These are phyloP conservation scores for Phytophthora ohioensis DNA, from an alignment of 352 stramenopile genomes.

Conservation along the genomic window DNA sequence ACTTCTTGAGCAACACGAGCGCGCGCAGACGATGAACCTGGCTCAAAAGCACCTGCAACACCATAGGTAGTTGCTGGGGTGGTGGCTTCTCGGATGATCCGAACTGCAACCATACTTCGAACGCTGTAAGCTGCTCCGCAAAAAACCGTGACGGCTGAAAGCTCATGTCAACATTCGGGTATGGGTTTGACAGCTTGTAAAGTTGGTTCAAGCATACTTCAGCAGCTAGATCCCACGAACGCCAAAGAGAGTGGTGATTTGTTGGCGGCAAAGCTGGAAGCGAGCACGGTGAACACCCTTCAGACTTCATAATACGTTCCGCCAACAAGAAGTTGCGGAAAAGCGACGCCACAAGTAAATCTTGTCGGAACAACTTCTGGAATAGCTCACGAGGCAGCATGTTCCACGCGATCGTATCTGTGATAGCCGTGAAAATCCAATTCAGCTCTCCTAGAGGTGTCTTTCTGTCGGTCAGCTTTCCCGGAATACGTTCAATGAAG, in stretches of 20 bases:
- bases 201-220: slow-evolving; percentile 98
- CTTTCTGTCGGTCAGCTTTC: slow-evolving; percentile 95
- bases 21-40: slow-evolving; percentile 97
- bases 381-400: slow-evolving; percentile 96
- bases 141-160: slow-evolving; percentile 97
- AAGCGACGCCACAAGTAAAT: slow-evolving; percentile 98
- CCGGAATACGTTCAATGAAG: slow-evolving; percentile 89
- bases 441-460: slow-evolving; percentile 98
- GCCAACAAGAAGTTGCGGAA: slow-evolving; percentile 99
- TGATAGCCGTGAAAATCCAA: slow-evolving; percentile 99
- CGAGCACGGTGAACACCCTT: slow-evolving; percentile 89
- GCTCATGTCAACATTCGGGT: slow-evolving; percentile 69
- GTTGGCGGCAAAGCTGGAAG: slow-evolving; percentile 95
- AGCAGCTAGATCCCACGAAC: slow-evolving; percentile 98
- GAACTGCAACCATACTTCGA: slow-evolving; percentile 99
- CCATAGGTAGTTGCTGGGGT: slow-evolving; percentile 98
- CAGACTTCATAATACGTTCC: slow-evolving; percentile 96
- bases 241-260: slow-evolving; percentile 97
- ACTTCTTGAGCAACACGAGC: slow-evolving; percentile 95
- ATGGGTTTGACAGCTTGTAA: slow-evolving; percentile 83
- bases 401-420: slow-evolving; percentile 99
- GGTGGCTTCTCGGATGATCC: slow-evolving; percentile 88
- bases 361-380: slow-evolving; percentile 99
- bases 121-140: slow-evolving; percentile 98
- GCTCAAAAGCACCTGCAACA: slow-evolving; percentile 97